Percentiles rank a stretch among this genome's conserved stretches.
Conservation (phyloP, 345 rosid species). For the Camelina sativa region DNA sequence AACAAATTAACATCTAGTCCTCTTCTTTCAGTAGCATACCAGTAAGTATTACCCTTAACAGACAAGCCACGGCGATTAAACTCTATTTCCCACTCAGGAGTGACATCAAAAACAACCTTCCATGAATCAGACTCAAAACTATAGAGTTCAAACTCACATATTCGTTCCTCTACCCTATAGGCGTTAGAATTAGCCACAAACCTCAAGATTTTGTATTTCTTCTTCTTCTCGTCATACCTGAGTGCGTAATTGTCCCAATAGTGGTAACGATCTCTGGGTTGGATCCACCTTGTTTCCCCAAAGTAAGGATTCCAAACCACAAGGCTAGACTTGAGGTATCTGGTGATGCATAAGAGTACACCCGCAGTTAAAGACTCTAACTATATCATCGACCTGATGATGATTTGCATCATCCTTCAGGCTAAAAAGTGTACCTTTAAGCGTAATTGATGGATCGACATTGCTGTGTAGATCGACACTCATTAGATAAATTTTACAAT, state of each 20-base stretch:
- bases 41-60: slow-evolving; percentile 3
- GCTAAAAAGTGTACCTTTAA: background rate
- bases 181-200: background rate
- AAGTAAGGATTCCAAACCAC: slow-evolving; percentile 11
- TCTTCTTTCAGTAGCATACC: background rate
- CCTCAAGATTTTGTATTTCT: background rate
- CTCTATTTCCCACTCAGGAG: background rate
- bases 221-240: background rate
- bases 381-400: background rate
- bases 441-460: background rate
- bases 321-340: background rate
- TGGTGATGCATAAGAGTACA: slow-evolving; percentile 1
- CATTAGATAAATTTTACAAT: background rate
- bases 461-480: background rate
- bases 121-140: background rate
- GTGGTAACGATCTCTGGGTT: background rate
- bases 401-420: background rate
- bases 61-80: background rate
- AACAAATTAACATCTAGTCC: background rate
- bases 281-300: slow-evolving; percentile 1
- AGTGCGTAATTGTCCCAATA: background rate
- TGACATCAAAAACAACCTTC: background rate
- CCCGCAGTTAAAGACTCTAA: background rate
- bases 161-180: background rate
- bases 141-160: background rate